These are phyloP conservation scores for Apiospora aurea DNA, from an alignment of 2,329 filamentous ascomycete genomes.

Conservation along the genomic window DNA sequence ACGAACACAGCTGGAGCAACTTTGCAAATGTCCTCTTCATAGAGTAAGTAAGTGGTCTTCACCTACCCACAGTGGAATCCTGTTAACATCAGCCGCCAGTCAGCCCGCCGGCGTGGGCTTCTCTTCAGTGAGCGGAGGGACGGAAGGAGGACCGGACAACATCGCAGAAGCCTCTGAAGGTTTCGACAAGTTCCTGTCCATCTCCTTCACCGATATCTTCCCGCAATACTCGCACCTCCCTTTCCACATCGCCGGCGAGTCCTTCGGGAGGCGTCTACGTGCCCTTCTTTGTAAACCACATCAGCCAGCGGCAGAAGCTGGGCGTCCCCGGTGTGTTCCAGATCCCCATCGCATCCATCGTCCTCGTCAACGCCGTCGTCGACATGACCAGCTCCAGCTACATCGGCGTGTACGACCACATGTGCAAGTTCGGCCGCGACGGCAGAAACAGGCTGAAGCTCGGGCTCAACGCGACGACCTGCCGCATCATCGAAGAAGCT, in stretches of 20 bases:
- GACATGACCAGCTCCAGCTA: conserved; percentile 23
- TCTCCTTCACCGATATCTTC: conserved; percentile 32
- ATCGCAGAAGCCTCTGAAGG: conserved; percentile 30
- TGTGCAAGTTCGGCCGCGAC: conserved; percentile 28
- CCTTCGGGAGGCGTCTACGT: conserved; percentile 35
- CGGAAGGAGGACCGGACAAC: conserved; percentile 29
- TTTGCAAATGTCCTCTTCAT: conserved; percentile 33
- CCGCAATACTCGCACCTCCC: conserved; percentile 29
- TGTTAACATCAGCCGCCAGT: conserved; percentile 20
- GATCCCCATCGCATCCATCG: conserved; percentile 29
- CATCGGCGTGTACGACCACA: conserved; percentile 32
- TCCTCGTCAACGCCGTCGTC: conserved; percentile 32
- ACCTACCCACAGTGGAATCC: background rate
- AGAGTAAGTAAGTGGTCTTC: conserved; percentile 28
- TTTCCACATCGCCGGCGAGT: conserved; percentile 34
- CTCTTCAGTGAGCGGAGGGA: conserved; percentile 28
- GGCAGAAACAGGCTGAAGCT: conserved; percentile 26
- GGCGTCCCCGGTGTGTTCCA: conserved; percentile 26
- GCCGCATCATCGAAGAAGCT: conserved; percentile 25
- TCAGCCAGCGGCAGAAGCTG: conserved; percentile 27
- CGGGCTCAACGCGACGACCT: conserved; percentile 26
- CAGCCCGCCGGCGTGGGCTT: conserved; percentile 34
- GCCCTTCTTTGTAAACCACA: conserved; percentile 31
- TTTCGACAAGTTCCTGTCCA: conserved; percentile 32
- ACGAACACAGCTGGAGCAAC: conserved; percentile 32